These are phyloP conservation scores for Isabelozyma rhagii DNA, from an alignment of 805 yeast genomes.

Conservation along the genomic window DNA sequence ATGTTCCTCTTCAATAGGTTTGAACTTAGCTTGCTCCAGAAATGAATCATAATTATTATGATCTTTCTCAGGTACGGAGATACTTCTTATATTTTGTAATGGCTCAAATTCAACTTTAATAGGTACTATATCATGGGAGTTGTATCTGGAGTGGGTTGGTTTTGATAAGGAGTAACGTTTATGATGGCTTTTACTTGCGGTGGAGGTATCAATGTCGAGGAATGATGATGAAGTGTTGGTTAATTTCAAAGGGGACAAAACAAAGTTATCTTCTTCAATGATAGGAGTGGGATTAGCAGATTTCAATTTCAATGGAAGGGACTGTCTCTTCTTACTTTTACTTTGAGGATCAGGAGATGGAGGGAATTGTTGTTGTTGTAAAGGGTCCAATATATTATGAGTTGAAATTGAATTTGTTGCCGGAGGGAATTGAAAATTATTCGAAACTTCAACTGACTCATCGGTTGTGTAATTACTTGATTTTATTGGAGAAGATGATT, in stretches of 20 bases:
- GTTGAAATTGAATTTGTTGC: background rate
- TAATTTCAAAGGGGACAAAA: slow-evolving; percentile 40
- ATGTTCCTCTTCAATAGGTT: slow-evolving; percentile 7
- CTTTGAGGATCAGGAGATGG: slow-evolving; percentile 33
- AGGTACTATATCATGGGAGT: slow-evolving; percentile 41
- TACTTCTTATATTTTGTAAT: slow-evolving; percentile 13
- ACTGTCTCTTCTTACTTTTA: slow-evolving; percentile 25
- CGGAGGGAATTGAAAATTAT: slow-evolving; percentile 25
- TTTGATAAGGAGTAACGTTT: slow-evolving; percentile 27
- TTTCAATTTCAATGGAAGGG: slow-evolving; percentile 32
- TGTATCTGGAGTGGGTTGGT: slow-evolving; percentile 37
- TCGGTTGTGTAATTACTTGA: slow-evolving; percentile 3
- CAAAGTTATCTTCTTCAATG: slow-evolving; percentile 28
- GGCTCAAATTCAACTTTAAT: slow-evolving; percentile 43
- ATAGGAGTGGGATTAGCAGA: slow-evolving; percentile 10
- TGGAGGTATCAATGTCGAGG: slow-evolving; percentile 14
- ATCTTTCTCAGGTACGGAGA: slow-evolving; percentile 27
- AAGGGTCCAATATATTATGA: background rate
- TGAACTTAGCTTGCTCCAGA: slow-evolving; percentile 7
- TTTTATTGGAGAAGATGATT: slow-evolving; percentile 27
- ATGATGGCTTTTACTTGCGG: slow-evolving; percentile 6
- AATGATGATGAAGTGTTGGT: slow-evolving; percentile 15
- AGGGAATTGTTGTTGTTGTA: slow-evolving; percentile 17
- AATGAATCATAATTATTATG: slow-evolving; percentile 9
- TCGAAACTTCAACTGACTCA: slow-evolving; percentile 17